These are phyloP conservation scores for Luffa aegyptiaca DNA, from an alignment of 306 rosid species.

Conservation along the genomic window DNA sequence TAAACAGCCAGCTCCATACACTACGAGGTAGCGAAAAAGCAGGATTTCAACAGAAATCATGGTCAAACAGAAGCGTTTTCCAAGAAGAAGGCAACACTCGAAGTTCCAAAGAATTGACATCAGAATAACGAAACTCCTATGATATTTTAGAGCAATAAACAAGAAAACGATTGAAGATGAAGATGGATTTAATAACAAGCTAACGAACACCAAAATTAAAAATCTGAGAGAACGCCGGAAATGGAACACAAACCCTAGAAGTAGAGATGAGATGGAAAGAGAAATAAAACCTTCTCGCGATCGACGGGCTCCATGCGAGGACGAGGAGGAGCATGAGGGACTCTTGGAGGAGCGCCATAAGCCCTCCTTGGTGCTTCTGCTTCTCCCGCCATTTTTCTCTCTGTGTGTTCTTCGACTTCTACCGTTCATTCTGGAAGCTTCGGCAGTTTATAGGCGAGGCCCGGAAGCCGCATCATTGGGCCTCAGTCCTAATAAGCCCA, in stretches of 20 bases:
- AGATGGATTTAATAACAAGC: not conserved
- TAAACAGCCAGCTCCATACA: not conserved
- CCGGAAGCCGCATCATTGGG: not conserved
- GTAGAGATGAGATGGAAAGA: not conserved
- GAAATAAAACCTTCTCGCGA: constrained; percentile 29
- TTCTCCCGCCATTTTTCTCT: constrained; percentile 14
- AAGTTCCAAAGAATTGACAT: not conserved
- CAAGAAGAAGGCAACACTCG: not conserved
- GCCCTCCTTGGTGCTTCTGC: not conserved
- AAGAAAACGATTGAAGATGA: not conserved
- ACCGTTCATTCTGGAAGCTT: not conserved
- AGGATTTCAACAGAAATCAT: no score
- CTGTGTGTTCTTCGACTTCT: not conserved
- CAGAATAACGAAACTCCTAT: not conserved
- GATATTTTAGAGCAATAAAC: not conserved
- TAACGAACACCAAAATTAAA: not conserved
- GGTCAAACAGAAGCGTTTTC: not conserved
- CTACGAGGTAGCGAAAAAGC: not conserved
- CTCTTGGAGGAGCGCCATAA: constrained; percentile 8
- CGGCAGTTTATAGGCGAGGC: not conserved
- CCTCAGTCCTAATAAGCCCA: not conserved
- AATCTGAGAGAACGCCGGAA: not conserved
- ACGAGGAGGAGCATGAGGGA: constrained; percentile 13
- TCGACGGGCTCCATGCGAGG: constrained; percentile 36
- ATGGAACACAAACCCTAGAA: not conserved